A percentile compares a stretch with the other conserved stretches of the same genome.
Conservation (phyloP, 805 yeast species). For the Metschnikowia peoriensis region DNA sequence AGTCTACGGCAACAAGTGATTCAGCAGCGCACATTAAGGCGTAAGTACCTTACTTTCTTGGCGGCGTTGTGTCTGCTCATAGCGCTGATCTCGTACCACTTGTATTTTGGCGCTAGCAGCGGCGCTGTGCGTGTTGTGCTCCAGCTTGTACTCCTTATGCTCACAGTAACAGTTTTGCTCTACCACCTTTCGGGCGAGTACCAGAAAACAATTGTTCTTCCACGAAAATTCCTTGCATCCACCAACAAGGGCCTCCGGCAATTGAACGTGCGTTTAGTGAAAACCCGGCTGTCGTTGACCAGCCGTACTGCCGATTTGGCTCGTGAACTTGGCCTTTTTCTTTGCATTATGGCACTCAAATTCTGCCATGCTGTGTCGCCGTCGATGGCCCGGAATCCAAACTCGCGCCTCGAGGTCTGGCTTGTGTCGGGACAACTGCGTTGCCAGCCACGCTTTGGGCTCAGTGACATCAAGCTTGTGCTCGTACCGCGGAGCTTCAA, state of each 20-base stretch:
- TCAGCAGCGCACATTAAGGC: conserved; percentile 65
- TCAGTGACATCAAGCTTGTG: conserved; percentile 73
- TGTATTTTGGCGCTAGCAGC: conserved; percentile 26
- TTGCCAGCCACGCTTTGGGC: conserved; percentile 64
- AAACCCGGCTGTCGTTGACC: conserved; percentile 43
- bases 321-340: conserved; percentile 34
- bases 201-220: conserved; percentile 75
- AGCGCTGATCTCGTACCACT: conserved; percentile 39
- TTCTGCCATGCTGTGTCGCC: conserved; percentile 38
- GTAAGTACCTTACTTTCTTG: conserved; percentile 57
- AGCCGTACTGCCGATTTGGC: conserved; percentile 35
- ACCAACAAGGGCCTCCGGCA: conserved; percentile 89
- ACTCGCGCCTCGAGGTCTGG: conserved; percentile 37
- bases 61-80: conserved; percentile 39
- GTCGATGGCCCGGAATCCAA: conserved; percentile 26
- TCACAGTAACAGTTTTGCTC: conserved; percentile 64
- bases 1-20: conserved; percentile 76
- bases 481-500: conserved; percentile 79
- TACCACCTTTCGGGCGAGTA: conserved; percentile 91
- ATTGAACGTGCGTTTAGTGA: conserved; percentile 73
- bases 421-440: conserved; percentile 41
- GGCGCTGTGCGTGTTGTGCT: conserved; percentile 33
- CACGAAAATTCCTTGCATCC: conserved; percentile 73
- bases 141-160: conserved; percentile 60
- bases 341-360: conserved; percentile 29